These are phyloP conservation scores for Coniella lustricola DNA, from an alignment of 2,329 filamentous ascomycete species.

Conservation along the genomic window DNA sequence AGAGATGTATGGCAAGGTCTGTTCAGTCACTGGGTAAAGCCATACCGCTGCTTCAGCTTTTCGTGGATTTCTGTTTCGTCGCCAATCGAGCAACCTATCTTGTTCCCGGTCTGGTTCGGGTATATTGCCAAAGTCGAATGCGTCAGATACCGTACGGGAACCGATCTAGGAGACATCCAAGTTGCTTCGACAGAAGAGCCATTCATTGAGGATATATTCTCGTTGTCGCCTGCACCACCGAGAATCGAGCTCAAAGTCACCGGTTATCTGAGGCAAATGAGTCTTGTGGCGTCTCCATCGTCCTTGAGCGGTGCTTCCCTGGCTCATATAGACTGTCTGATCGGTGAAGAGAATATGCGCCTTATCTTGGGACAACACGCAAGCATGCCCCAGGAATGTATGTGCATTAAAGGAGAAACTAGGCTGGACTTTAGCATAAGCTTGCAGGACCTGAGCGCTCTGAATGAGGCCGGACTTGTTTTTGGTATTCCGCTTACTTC, in stretches of 20 bases:
- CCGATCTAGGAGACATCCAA: neutral
- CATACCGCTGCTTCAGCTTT: neutral
- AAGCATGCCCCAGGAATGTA: too few relatives aligned
- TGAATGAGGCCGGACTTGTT: neutral
- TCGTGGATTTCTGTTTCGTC: neutral
- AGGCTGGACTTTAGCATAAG: neutral
- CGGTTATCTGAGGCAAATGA: too few relatives aligned
- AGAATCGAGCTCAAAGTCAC: too few relatives aligned
- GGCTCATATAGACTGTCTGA: too few relatives aligned
- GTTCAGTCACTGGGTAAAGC: too few relatives aligned
- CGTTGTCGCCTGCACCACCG: neutral
- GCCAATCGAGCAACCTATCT: neutral
- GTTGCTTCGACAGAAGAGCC: neutral
- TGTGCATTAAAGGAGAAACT: neutral
- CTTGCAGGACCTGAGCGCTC: neutral
- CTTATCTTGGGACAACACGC: too few relatives aligned
- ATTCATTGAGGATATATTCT: neutral
- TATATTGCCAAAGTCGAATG: neutral
- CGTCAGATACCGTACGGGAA: neutral
- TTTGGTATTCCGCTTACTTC: neutral
- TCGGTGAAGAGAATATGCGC: too few relatives aligned
- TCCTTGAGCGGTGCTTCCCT: too few relatives aligned
- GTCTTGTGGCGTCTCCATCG: too few relatives aligned
- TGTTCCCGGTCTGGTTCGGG: neutral
- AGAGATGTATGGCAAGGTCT: neutral